Percentiles rank a stretch among this genome's conserved stretches.
These are phyloP conservation scores for Kuraishia floccosa DNA, from an alignment of 805 yeast species.

Conservation along the genomic window DNA sequence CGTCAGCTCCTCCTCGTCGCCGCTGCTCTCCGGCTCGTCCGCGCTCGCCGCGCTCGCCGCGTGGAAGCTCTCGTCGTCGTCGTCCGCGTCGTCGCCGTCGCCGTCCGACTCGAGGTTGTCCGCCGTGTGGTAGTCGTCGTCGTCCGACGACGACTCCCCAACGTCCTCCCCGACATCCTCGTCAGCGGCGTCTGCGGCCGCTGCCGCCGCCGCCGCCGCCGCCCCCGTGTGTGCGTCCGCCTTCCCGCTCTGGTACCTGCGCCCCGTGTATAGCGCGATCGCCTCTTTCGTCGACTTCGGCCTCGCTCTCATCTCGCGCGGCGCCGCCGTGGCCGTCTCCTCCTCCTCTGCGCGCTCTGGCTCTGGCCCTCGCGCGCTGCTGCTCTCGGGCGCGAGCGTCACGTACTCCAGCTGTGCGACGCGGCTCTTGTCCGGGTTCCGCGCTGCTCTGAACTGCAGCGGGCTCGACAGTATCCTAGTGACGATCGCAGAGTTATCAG, in stretches of 20 bases:
- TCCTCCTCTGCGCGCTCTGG: neutral
- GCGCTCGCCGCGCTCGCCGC: conserved; percentile 15
- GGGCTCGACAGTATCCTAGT: conserved; percentile 51
- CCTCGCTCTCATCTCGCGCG: conserved; percentile 4
- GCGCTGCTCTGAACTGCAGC: conserved; percentile 51
- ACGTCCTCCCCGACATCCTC: conserved; percentile 22
- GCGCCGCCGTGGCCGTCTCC: neutral
- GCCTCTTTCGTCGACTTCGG: conserved; percentile 48
- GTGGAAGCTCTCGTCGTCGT: conserved; percentile 18
- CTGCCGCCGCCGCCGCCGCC: conserved; percentile 9
- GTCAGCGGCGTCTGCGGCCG: conserved; percentile 6
- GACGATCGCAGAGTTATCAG: too few species aligned
- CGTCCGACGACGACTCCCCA: conserved; percentile 9
- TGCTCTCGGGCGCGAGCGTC: conserved; percentile 1
- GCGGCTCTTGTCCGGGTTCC: conserved; percentile 34
- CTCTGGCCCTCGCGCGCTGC: conserved; percentile 1
- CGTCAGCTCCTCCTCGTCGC: neutral
- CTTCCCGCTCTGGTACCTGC: conserved; percentile 32
- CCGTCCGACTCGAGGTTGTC: conserved; percentile 2
- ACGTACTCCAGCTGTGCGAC: conserved; percentile 39
- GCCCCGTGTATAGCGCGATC: conserved; percentile 45
- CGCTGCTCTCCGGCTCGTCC: neutral
- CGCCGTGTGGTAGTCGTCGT: neutral
- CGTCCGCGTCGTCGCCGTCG: conserved; percentile 8
- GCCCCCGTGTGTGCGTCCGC: conserved; percentile 14